Base-by-base conservation (phyloP, 176 grass and related monocot species). In the Carex parvula region DNA sequence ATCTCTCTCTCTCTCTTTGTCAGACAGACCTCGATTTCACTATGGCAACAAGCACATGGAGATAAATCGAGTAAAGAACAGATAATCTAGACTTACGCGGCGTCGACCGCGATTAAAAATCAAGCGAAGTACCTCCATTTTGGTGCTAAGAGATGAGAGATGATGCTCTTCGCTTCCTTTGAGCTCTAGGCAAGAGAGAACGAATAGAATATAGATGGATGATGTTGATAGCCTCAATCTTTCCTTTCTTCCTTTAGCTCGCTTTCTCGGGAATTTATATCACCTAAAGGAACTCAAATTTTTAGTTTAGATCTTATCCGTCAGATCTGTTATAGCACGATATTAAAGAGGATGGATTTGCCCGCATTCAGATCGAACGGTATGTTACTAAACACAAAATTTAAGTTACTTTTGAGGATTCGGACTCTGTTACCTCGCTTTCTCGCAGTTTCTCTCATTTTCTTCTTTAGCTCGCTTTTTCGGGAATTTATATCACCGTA, bases 61-160 rank as follows among this genome's bases (percentile, higher is more conserved):
- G 17, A 48, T 14, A 65, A 81, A 81, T 48, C 16, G 79, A 42
- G 2, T 69, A 69, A 7, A 64, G 13, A 81, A 18, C 41, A 77
- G 50, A 52, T 1, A 54, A 79, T 50, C 58, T 52, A 30, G 71
- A 85, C 84, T 85, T 85, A 85, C 84, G 71, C 84, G 84, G 84
- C 70, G 74, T n/a, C 26, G n/a, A 66, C 68, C 30, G 84, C 71
- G 39, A 63, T 66, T 85, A 79, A 79, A 77, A 50, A 85, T 79
- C 11, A 54, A 85, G 58, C 84, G 84, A 79, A 79, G 71, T 81
- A 86, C 84, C 71, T 86, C 84, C 84, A 86, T 86, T 61, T 41
- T 17, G 5, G 55, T 44, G 52, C 17, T 41, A 44, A 57, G 48
- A 60, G 37, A 64, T 33, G 70, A 65, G 26, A 14, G 58, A 74